Evolutionary conservation across 2,329 filamentous ascomycete genomes (phyloP).

Genomic region (Fusarium sublunatum): DNA sequence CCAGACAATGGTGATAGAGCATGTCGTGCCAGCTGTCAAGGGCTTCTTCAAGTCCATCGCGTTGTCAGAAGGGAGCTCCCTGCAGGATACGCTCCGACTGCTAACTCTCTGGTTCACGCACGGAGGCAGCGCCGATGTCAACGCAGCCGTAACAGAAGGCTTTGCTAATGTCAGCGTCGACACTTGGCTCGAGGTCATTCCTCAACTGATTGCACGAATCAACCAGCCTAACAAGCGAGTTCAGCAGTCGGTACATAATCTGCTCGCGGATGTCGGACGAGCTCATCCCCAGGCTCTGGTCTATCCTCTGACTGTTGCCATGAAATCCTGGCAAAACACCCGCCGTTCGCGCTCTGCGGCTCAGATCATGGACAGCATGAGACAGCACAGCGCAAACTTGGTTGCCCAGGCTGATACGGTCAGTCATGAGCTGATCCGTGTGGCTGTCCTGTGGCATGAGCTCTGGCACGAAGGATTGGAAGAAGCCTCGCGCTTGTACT

Average conservation of each 20-base stretch:
- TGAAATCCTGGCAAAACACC: constrained; percentile 89
- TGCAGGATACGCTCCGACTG: constrained; percentile 93
- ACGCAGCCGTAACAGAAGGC: constrained; percentile 86
- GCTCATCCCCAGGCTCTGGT: constrained; percentile 96
- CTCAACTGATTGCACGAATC: constrained; percentile 95
- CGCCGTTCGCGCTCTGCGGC: constrained; percentile 87
- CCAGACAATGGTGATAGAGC: constrained; percentile 77
- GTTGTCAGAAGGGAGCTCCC: constrained; percentile 87
- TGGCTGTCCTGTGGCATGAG: constrained; percentile 98
- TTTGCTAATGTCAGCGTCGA: constrained; percentile 94
- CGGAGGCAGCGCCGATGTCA: constrained; percentile 88
- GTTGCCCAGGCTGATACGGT: constrained; percentile 96
- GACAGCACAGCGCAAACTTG: constrained; percentile 89
- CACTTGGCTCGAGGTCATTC: constrained; percentile 98
- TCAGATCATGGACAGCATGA: constrained; percentile 98
- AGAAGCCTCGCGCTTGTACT: constrained; percentile 95
- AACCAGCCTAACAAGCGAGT: constrained; percentile 94
- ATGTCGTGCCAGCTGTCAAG: constrained; percentile 93
- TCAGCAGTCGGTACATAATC: constrained; percentile 88
- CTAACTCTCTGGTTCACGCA: constrained; percentile 97
- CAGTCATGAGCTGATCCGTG: constrained; percentile 95
- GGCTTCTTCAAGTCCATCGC: constrained; percentile 99
- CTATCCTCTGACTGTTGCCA: constrained; percentile 95
- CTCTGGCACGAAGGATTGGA: constrained; percentile 98
- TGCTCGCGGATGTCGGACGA: constrained; percentile 91